Evolutionary conservation across 2,329 filamentous ascomycete genomes (phyloP).

Genomic region (Mollisia scopiformis): DNA sequence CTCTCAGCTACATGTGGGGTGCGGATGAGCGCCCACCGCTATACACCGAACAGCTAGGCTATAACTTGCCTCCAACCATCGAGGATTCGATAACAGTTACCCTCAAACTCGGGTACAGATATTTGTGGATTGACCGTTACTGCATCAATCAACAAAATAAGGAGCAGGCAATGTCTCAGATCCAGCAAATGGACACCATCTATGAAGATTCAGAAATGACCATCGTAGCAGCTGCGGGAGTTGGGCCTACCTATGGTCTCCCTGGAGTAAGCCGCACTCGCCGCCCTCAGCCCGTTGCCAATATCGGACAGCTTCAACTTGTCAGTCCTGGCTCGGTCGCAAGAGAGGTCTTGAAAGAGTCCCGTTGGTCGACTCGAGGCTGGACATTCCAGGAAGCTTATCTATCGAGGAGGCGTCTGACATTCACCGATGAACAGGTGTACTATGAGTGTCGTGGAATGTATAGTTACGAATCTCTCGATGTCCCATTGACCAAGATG

Average conservation of each 20-base stretch:
- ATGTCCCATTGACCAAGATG: neutral
- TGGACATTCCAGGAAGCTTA: constrained; percentile 10
- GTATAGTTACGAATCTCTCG: constrained; percentile 5
- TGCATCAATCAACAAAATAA: constrained; percentile 8
- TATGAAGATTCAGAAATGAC: constrained; percentile 4
- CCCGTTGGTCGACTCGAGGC: constrained; percentile 4
- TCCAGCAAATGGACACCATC: constrained; percentile 4
- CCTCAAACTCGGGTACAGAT: constrained; percentile 1
- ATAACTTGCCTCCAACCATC: neutral
- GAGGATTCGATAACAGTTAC: constrained; percentile 5
- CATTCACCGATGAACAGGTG: constrained; percentile 2
- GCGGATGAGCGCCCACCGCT: neutral
- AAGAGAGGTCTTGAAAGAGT: neutral
- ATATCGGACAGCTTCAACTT: neutral
- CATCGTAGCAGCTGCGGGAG: constrained; percentile 6
- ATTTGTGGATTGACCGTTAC: constrained; percentile 11
- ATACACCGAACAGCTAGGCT: neutral
- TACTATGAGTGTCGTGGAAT: constrained; percentile 11
- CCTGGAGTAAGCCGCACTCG: neutral
- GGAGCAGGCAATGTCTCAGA: neutral
- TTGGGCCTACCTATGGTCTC: constrained; percentile 1
- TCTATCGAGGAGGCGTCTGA: constrained; percentile 1
- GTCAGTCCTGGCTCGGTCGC: neutral
- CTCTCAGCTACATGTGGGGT: constrained; percentile 7
- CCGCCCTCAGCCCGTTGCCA: neutral